phyloP scores from a whole-genome alignment of 345 rosid species.

The Camelina sativa region DNA sequence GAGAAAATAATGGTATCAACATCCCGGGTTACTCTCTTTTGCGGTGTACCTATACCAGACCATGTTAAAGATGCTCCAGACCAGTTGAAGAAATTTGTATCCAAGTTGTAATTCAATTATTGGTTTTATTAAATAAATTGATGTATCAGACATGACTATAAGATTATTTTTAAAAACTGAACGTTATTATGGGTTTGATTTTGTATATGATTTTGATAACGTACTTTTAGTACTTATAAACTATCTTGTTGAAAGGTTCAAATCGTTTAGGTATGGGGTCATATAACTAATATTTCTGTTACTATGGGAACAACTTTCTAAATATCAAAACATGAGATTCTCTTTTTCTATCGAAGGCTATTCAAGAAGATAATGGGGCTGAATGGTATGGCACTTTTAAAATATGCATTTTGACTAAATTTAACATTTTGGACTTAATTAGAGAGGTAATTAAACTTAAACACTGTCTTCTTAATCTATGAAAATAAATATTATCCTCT shows the following conservation, averaged over 20 bases:
- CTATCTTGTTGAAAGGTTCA: too few species aligned
- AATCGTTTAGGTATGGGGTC: too few species aligned
- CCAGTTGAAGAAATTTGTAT: constrained; percentile 52
- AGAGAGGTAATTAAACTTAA: too few species aligned
- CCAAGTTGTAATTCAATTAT: constrained; percentile 31
- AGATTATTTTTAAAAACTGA: neutral
- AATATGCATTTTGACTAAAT: too few species aligned
- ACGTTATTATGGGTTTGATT: neutral
- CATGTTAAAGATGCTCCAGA: constrained; percentile 58
- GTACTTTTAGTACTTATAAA: too few species aligned
- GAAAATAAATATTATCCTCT: too few species aligned
- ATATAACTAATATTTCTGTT: too few species aligned
- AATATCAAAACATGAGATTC: neutral
- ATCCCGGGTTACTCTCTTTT: constrained; percentile 70
- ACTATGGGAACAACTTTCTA: neutral
- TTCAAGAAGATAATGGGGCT: neutral
- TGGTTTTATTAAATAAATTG: neutral
- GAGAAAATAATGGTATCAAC: constrained; percentile 56
- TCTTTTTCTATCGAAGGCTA: neutral
- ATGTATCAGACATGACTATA: neutral
- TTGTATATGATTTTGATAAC: neutral
- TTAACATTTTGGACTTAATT: too few species aligned
- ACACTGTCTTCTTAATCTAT: too few species aligned
- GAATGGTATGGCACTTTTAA: too few species aligned
- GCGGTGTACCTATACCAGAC: constrained; percentile 76